These are phyloP conservation scores for Cutaneotrichosporon sp. DNA, from an alignment of 1,284 basidiomycete species.

Conservation along the genomic window DNA sequence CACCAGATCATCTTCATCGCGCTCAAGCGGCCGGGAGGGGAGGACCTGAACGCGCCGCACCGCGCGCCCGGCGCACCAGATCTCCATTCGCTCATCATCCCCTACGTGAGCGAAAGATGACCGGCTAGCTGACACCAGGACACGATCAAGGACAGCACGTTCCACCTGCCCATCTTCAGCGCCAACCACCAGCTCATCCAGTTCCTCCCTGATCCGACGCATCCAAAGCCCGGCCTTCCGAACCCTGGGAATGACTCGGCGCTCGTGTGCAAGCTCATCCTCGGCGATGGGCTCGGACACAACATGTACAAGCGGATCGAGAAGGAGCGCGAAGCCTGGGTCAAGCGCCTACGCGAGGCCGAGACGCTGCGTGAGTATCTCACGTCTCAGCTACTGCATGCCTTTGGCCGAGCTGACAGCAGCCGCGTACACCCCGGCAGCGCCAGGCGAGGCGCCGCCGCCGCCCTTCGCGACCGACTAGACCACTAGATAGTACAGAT, in stretches of 20 bases:
- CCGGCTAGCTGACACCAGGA: constrained; percentile 12
- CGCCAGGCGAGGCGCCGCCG: neutral
- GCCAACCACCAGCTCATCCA: constrained; percentile 41
- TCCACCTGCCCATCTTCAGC: constrained; percentile 46
- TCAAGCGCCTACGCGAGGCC: constrained; percentile 28
- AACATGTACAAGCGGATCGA: constrained; percentile 48
- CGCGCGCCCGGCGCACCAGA: constrained; percentile 26
- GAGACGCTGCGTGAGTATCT: constrained; percentile 45
- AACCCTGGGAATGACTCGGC: constrained; percentile 36
- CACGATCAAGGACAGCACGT: constrained; percentile 28
- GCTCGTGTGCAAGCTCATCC: constrained; percentile 36
- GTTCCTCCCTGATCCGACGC: constrained; percentile 37
- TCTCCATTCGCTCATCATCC: constrained; percentile 36
- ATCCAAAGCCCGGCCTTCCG: constrained; percentile 28
- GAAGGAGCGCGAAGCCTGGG: constrained; percentile 35
- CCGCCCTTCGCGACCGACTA: neutral
- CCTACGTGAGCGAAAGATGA: constrained; percentile 34
- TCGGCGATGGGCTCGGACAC: constrained; percentile 46
- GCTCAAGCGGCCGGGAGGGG: constrained; percentile 6
- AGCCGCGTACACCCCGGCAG: constrained; percentile 8
- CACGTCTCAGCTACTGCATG: neutral
- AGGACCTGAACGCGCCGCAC: constrained; percentile 16
- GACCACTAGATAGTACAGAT: neutral
- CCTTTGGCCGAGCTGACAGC: constrained; percentile 2
- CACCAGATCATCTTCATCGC: constrained; percentile 34